Conservation (phyloP, 768 basidiomycete genomes). For the Piloderma croceum region DNA sequence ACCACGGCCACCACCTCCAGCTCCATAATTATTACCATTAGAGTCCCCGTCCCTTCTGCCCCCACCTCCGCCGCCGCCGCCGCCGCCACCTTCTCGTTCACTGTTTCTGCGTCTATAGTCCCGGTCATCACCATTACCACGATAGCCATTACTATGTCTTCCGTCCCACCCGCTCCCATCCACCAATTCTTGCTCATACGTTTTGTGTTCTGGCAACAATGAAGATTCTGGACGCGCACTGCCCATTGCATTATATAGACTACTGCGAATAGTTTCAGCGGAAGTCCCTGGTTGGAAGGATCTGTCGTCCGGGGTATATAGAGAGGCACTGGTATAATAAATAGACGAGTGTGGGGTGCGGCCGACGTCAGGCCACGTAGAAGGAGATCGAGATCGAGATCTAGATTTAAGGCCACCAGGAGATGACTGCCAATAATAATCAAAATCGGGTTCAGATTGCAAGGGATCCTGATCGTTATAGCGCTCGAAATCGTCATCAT, state of each 20-base stretch:
- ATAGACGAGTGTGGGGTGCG: slow-evolving; percentile 15
- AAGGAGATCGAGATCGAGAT: no score
- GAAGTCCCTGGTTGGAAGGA: slow-evolving; percentile 42
- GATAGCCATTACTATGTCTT: slow-evolving; percentile 4
- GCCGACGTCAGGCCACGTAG: slow-evolving; percentile 6
- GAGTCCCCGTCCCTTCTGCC: slow-evolving; percentile 18
- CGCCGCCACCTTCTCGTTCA: slow-evolving; percentile 11
- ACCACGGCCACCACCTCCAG: slow-evolving; percentile 15
- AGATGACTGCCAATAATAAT: no score
- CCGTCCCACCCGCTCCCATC: slow-evolving; percentile 6
- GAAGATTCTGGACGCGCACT: slow-evolving; percentile 9
- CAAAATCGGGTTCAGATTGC: no score
- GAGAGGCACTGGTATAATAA: slow-evolving; percentile 6
- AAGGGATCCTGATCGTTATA: no score
- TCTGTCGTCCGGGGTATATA: slow-evolving; percentile 8
- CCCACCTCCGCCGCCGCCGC: slow-evolving; percentile 11
- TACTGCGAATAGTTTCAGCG: slow-evolving; percentile 37
- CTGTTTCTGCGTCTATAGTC: slow-evolving; percentile 9
- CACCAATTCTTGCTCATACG: slow-evolving; percentile 2
- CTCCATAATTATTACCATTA: slow-evolving; percentile 13
- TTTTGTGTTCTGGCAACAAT: slow-evolving; percentile 3
- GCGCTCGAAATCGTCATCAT: no score
- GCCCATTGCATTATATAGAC: slow-evolving; percentile 12
- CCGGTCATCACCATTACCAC: slow-evolving; percentile 6
- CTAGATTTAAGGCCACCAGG: no score